A percentile compares a stretch with the other conserved stretches of the same genome.
phyloP scores from a whole-genome alignment of 148 eudicot species.

The Chenopodium quinoa region DNA sequence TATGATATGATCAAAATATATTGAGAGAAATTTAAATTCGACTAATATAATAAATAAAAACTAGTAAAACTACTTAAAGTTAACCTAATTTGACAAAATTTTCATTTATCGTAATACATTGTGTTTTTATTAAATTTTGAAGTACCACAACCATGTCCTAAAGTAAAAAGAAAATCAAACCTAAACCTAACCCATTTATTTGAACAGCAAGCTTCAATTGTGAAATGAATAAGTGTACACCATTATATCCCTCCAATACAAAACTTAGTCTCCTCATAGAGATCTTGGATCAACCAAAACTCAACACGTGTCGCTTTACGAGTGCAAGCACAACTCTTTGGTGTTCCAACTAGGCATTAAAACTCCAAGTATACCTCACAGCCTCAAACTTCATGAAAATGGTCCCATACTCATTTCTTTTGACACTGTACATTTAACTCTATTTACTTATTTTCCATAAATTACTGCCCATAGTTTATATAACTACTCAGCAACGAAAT shows the following conservation, averaged over 20 bases:
- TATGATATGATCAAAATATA: too few relatives aligned
- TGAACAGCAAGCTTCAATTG: not conserved
- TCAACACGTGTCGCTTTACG: conserved; percentile 41
- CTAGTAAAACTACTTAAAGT: too few relatives aligned
- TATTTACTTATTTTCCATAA: too few relatives aligned
- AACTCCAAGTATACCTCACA: conserved; percentile 7
- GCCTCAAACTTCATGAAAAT: conserved; percentile 22
- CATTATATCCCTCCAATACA: not conserved
- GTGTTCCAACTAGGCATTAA: not conserved
- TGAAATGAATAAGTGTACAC: not conserved
- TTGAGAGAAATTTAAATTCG: too few relatives aligned
- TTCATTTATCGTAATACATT: too few relatives aligned
- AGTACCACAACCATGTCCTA: too few relatives aligned
- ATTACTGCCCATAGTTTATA: not conserved
- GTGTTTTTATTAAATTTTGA: too few relatives aligned
- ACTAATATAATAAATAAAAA: too few relatives aligned
- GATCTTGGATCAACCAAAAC: conserved; percentile 31
- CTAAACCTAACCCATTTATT: not conserved
- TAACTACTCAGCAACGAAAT: not conserved
- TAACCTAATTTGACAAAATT: too few relatives aligned
- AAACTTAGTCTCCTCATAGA: too few relatives aligned
- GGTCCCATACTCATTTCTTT: conserved; percentile 16
- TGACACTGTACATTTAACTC: conserved; percentile 5
- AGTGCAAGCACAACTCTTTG: not conserved
- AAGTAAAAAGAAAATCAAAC: not conserved